Evolutionary conservation across 2,329 filamentous ascomycete genomes (phyloP).

Genomic region (Cytospora piceae): DNA sequence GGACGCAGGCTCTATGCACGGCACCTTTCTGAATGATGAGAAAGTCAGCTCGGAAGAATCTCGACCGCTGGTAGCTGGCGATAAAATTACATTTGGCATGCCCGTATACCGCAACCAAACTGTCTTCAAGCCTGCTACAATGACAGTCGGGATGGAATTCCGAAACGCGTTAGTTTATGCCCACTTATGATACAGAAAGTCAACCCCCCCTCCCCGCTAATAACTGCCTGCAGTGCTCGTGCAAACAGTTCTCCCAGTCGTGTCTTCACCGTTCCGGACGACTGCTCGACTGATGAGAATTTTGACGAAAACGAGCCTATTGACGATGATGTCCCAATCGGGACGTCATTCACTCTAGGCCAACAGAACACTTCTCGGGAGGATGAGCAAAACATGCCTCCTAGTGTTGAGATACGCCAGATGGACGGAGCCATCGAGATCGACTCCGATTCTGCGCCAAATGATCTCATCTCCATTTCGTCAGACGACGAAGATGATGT

Average conservation of each 20-base stretch:
- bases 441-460: background rate
- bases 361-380: background rate
- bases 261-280: conserved; percentile 29
- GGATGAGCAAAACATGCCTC: background rate
- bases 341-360: background rate
- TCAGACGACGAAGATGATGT: conserved; percentile 6
- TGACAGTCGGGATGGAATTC: conserved; percentile 36
- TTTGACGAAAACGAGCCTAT: conserved; percentile 28
- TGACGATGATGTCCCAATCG: conserved; percentile 15
- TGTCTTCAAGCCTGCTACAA: conserved; percentile 37
- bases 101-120: conserved; percentile 43
- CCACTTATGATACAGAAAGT: background rate
- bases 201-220: conserved; percentile 7
- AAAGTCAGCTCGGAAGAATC: conserved; percentile 32
- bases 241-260: conserved; percentile 24
- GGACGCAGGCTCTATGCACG: conserved; percentile 57
- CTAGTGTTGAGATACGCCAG: conserved; percentile 3
- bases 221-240: background rate
- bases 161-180: conserved; percentile 30
- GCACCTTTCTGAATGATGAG: conserved; percentile 50
- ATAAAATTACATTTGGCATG: conserved; percentile 45
- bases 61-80: conserved; percentile 40
- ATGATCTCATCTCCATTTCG: conserved; percentile 6
- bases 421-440: conserved; percentile 21
- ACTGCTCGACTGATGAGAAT: conserved; percentile 24